Percentiles rank a stretch among this genome's conserved stretches.
Evolutionary conservation across 1,139 yeast species (phyloP).

Genomic region (Lipomyces yarrowii): DNA sequence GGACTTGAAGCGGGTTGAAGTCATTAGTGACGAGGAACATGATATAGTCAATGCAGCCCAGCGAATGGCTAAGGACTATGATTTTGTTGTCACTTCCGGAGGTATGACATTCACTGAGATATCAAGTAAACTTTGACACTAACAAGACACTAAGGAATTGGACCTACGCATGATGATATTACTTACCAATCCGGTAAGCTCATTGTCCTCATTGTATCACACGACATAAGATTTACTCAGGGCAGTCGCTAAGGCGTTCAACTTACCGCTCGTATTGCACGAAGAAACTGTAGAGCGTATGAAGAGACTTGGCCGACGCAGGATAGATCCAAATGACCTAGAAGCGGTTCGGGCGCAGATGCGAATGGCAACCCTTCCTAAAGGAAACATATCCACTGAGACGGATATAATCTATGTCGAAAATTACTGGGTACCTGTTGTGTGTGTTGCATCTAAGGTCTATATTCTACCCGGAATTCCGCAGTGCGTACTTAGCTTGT

Average conservation of each 20-base stretch:
- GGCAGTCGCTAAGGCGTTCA: constrained; percentile 60
- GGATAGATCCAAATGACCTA: constrained; percentile 43
- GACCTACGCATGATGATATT: constrained; percentile 89
- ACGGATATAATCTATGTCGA: constrained; percentile 56
- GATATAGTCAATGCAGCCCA: constrained; percentile 63
- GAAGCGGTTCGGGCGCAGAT: constrained; percentile 62
- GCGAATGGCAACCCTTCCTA: constrained; percentile 70
- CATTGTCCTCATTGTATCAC: constrained; percentile 35
- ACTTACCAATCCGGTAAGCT: constrained; percentile 56
- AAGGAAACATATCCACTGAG: constrained; percentile 49
- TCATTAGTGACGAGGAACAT: constrained; percentile 72
- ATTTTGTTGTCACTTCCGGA: constrained; percentile 77
- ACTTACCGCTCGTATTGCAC: constrained; percentile 56
- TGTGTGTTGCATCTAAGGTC: constrained; percentile 61
- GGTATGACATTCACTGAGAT: constrained; percentile 40
- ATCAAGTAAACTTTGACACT: not conserved
- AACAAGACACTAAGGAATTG: constrained; percentile 48
- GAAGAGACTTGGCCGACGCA: constrained; percentile 52
- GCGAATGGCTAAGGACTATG: constrained; percentile 55
- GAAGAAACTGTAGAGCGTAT: constrained; percentile 61
- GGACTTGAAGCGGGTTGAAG: constrained; percentile 64
- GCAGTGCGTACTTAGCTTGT: constrained; percentile 37
- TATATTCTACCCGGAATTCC: constrained; percentile 85
- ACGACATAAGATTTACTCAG: not conserved
- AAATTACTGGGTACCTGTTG: constrained; percentile 81